Evolutionary conservation across 2,329 filamentous ascomycete species (phyloP), one percentile per base, ranked within the genome.

Genomic region (Cytospora piceicola): DNA sequence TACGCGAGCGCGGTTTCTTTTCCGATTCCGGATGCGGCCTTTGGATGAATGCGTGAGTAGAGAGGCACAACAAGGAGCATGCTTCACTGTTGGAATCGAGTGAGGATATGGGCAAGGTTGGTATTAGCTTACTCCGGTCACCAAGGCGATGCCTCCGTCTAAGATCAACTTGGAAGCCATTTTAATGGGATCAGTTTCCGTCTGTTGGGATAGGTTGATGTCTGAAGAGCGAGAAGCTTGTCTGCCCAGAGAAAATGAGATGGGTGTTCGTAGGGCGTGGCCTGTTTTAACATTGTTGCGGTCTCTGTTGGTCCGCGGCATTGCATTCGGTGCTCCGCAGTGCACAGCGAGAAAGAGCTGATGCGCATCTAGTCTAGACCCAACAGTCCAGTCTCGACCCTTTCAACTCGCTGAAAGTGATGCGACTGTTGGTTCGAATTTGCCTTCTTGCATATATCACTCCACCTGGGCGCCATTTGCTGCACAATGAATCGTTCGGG

Each of bases 1-100:
- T 56, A 61, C 1, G 65, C 29, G 24, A 67, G 22, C 14, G 36
- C 61, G 7, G 61, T 57, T 30, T 63, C 65, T 53, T 52, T 60
- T 0, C 65, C 65, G 6, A 67, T 67, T 3, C 65, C 65, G 9
- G 62, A 60, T 1, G 56, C 57, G 3, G 56, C 62, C 62, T 64
- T 49, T 11, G 4, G 1, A 12, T 42, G 12, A 36, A 1, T 22
- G 4, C 9, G 17, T 62, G 22, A 55, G 36, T 9, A 14, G n/a
- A 6, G 22, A 15, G 2, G 0, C 15, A 6, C 20, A 12, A 27
- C 1, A 29, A 30, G 22, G 39, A 6, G 1, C 27, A 34, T 6
- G n/a, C n/a, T n/a, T n/a, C n/a, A n/a, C n/a, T 1, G 15, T n/a
- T 14, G 11, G 30, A 57, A 11, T 11, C 24, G 55, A 24, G 9